These are phyloP conservation scores for Venturia aucupariae DNA, from an alignment of 2,329 filamentous ascomycete genomes.

Conservation along the genomic window DNA sequence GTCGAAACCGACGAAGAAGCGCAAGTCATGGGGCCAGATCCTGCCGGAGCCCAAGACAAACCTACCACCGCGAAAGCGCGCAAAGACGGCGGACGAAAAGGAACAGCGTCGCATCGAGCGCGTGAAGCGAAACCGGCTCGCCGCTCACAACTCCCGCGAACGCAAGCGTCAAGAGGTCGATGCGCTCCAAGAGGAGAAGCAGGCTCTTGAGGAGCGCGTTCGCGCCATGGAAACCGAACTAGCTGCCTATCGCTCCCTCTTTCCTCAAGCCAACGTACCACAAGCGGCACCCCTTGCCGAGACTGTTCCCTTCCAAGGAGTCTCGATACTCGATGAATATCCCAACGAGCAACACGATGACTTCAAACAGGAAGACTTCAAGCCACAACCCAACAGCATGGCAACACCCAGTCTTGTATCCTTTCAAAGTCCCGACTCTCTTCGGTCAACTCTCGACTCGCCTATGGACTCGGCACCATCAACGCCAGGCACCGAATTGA, in stretches of 20 bases:
- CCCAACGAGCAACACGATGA: slow-evolving; percentile 15
- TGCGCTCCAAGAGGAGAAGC: slow-evolving; percentile 59
- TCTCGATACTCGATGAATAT: slow-evolving; percentile 20
- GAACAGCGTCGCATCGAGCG: slow-evolving; percentile 96
- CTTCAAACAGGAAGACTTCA: not conserved
- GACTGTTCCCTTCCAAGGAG: slow-evolving; percentile 18
- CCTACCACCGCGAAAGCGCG: slow-evolving; percentile 88
- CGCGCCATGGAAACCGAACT: slow-evolving; percentile 41
- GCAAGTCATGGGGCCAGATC: slow-evolving; percentile 98
- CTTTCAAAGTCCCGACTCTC: slow-evolving; percentile 11
- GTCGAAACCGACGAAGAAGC: slow-evolving; percentile 70
- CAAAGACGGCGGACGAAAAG: slow-evolving; percentile 98
- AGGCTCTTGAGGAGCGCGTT: slow-evolving; percentile 54
- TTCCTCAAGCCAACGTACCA: slow-evolving; percentile 20
- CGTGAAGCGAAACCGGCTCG: slow-evolving; percentile 89
- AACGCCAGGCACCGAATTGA: slow-evolving; percentile 31
- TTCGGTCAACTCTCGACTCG: slow-evolving; percentile 12
- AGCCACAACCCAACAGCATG: not conserved
- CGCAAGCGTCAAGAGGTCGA: slow-evolving; percentile 88
- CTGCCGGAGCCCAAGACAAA: slow-evolving; percentile 95
- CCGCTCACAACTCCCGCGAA: slow-evolving; percentile 92
- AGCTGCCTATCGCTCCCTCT: slow-evolving; percentile 26
- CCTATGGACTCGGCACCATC: slow-evolving; percentile 27
- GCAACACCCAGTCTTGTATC: slow-evolving; percentile 5
- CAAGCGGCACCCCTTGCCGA: slow-evolving; percentile 5